Evolutionary conservation across 345 rosid species (phyloP), one percentile per base, ranked within the genome.

Genomic region (Dipteronia dyeriana): DNA sequence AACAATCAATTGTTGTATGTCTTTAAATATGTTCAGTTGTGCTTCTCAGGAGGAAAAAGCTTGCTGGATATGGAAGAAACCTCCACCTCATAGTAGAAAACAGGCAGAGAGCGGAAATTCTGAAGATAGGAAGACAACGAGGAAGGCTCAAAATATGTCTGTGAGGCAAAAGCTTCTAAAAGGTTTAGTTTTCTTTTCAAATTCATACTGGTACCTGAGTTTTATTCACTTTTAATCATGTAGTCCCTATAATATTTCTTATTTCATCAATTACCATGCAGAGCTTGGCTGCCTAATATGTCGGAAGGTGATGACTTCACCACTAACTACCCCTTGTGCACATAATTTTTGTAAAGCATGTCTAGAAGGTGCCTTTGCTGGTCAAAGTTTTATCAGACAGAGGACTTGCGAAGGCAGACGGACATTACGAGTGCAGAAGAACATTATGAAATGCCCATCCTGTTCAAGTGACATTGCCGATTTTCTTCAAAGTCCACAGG

Each of bases 31-130:
- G 63, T 59, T 59, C 63, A n/a, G 4, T 59, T 59, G 10, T 59
- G 63, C 63, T 76, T 70, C 22, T 39, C 74, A 91, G 94, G 91
- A 75, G 63, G 84, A 80, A 34, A 86, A 83, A 19, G 77, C 75
- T 59, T 26, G 66, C 75, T 91, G 97, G 97, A 82, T 77, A 69
- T 93, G 97, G 97, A 78, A 81, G 77, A 91, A 78, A 26, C 62
- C 90, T 71, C 88, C 91, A 19, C 96, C 97, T 19, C 54, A 22
- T 20, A 90, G 93, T 75, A 86, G 51, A 78, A 87, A 80, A 75
- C 64, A 53, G 6, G 64, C 75, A 38, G 47, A 23, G 56, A 54
- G 41, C 53, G 78, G 61, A 54, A 80, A 71, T 74, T 65, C 84
- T 61, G 84, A 78, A 56, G 83, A 76, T 26, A 76, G 71, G 73